Evolutionary conservation across 257 asterid species (phyloP).

Genomic region (Solanum medicagineum): DNA sequence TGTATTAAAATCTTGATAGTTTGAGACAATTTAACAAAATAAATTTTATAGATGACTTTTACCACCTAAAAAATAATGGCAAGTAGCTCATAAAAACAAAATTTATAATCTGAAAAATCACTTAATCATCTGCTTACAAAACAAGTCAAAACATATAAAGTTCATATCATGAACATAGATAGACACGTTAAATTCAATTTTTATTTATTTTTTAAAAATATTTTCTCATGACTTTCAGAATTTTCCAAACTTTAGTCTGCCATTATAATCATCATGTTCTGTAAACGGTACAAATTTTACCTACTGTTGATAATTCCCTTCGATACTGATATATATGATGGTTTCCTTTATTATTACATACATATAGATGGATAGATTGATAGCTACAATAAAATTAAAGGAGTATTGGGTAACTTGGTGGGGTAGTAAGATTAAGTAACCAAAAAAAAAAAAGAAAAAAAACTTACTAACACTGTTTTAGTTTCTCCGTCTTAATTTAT

Average conservation of each 20-base stretch:
- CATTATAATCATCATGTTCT: conserved; percentile 27
- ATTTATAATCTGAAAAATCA: neutral
- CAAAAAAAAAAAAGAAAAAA: neutral
- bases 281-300: conserved; percentile 10
- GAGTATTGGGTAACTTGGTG: neutral
- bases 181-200: neutral
- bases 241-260: conserved; percentile 8
- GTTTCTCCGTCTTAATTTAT: neutral
- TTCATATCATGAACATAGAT: neutral
- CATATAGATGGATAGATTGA: conserved; percentile 14
- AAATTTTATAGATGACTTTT: neutral
- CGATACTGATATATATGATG: neutral
- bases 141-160: neutral
- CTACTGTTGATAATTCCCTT: conserved; percentile 10
- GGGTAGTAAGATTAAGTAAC: neutral
- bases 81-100: neutral
- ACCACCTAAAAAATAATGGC: neutral
- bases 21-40: neutral
- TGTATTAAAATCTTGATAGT: too few relatives aligned
- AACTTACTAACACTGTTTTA: neutral
- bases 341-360: conserved; percentile 16
- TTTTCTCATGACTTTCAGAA: neutral
- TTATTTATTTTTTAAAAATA: neutral
- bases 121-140: neutral
- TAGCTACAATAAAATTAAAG: conserved; percentile 12